Conservation (phyloP, 2,329 filamentous ascomycete species). For the Aureobasidium mangrovei region DNA sequence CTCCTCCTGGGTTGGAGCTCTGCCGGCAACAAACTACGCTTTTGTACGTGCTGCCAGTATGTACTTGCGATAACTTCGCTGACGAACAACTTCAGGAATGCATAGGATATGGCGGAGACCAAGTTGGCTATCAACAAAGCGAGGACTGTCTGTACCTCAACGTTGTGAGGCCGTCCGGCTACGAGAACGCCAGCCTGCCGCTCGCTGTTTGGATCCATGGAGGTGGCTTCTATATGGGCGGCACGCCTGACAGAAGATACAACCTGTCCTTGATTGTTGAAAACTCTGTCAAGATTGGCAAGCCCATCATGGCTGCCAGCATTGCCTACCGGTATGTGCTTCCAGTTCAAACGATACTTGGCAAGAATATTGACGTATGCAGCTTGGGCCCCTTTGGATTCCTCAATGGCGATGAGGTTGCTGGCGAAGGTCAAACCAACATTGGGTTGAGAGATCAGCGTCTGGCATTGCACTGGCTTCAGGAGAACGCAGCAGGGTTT, state of each 20-base stretch:
- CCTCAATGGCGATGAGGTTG: constrained; percentile 47
- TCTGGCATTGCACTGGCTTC: constrained; percentile 38
- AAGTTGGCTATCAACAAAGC: constrained; percentile 23
- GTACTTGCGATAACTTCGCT: neutral
- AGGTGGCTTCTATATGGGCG: constrained; percentile 29
- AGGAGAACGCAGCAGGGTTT: constrained; percentile 35
- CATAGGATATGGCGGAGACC: constrained; percentile 27
- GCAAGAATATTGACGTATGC: neutral
- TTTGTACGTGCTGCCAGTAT: constrained; percentile 5
- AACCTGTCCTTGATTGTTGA: constrained; percentile 54
- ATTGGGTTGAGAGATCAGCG: constrained; percentile 37
- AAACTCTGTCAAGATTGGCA: constrained; percentile 33
- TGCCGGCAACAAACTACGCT: constrained; percentile 31
- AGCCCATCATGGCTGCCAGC: constrained; percentile 49
- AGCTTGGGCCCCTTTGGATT: constrained; percentile 59
- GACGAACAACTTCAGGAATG: constrained; percentile 20
- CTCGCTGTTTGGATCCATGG: constrained; percentile 54
- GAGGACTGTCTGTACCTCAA: constrained; percentile 54
- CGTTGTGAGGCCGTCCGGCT: constrained; percentile 46
- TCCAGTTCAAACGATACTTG: neutral
- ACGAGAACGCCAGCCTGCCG: constrained; percentile 39
- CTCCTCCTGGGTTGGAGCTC: constrained; percentile 28
- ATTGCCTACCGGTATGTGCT: constrained; percentile 47
- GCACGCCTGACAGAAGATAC: constrained; percentile 47
- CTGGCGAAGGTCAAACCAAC: constrained; percentile 46